Percentiles rank a stretch among this genome's conserved stretches.
phyloP scores from a whole-genome alignment of 306 rosid genomes.

The Gastrolobium bilobum region DNA sequence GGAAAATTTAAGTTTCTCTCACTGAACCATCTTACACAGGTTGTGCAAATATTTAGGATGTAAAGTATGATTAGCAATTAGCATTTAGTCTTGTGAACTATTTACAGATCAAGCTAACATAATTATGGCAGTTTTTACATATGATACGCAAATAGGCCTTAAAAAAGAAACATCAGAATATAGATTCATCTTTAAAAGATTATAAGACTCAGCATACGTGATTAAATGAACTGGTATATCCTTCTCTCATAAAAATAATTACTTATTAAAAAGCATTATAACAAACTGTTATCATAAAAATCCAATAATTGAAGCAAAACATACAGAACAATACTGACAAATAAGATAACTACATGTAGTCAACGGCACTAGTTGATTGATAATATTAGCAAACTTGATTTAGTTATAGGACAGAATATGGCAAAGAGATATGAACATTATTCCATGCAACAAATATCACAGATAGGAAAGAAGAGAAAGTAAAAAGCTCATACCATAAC shows the following conservation, averaged over 20 bases:
- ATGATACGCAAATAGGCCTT: background rate
- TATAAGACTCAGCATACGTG: background rate
- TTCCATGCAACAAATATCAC: conserved; percentile 17
- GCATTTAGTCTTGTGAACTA: conserved; percentile 30
- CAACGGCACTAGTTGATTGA: background rate
- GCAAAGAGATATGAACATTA: background rate
- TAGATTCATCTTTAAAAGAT: conserved; percentile 17
- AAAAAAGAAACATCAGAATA: conserved; percentile 18
- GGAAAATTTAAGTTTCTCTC: conserved; percentile 13
- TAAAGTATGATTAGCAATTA: background rate
- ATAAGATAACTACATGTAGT: background rate
- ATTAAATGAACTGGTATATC: conserved; percentile 12
- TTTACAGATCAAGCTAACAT: conserved; percentile 11
- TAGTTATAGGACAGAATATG: background rate
- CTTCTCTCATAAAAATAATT: conserved; percentile 5
- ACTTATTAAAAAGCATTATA: background rate
- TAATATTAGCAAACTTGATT: background rate
- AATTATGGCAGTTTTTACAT: conserved; percentile 5
- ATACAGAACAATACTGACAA: conserved; percentile 4
- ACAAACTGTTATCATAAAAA: conserved; percentile 26
- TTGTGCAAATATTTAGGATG: conserved; percentile 27
- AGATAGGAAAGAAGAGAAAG: conserved; percentile 11
- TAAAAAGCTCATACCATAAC: background rate
- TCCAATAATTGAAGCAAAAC: conserved; percentile 36
- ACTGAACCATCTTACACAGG: conserved; percentile 18